Evolutionary conservation across 768 basidiomycete genomes (phyloP), one percentile per base, ranked within the genome.

Genomic region (Naganishia vishniacii): DNA sequence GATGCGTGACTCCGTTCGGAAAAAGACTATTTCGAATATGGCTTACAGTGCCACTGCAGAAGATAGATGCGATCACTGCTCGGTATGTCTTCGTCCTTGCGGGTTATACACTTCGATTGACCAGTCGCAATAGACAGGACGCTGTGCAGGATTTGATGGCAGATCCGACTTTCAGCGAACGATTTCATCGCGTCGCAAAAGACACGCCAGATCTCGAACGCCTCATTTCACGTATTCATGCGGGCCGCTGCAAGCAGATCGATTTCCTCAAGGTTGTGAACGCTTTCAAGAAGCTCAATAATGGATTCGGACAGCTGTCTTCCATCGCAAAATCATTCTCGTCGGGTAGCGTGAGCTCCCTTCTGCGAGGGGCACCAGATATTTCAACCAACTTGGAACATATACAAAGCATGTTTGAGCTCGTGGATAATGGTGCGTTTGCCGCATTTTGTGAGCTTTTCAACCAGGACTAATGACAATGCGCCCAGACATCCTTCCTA

Each of bases 1-100:
- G 88, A 64, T 97, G 93, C 71, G 80, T 87, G 47, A 97, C 95
- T 0, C 91, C 95, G 1, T 97, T 91, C 66, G 95, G 92, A 42
- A 98, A 98, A 76, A 84, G 95, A 26, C 81, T 98, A 29, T 98
- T 99, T 83, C 85, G 93, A 44, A 88, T 94, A 59, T 99, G 95
- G 95, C 81, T 99, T 8, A 95, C 91, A 67, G 87, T 87, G 82
- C 95, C 95, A 20, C 78, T 99, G 67, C 84, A 87, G 31, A 84
- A 88, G 41, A 85, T 86, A 37, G 74, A 82, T 12, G 88, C 88
- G 49, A 98, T 99, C 78, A 93, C 94, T 71, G 86, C 88, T 42
- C 82, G 92, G 91, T 89, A 71, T 67, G 80, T 66, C 11, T 40
- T 31, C 18, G 12, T 61, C 67, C 61, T 67, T 18, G n/a, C 11